Conservation (phyloP, 2,329 filamentous ascomycete species). For the Fusarium pininemorale region DNA sequence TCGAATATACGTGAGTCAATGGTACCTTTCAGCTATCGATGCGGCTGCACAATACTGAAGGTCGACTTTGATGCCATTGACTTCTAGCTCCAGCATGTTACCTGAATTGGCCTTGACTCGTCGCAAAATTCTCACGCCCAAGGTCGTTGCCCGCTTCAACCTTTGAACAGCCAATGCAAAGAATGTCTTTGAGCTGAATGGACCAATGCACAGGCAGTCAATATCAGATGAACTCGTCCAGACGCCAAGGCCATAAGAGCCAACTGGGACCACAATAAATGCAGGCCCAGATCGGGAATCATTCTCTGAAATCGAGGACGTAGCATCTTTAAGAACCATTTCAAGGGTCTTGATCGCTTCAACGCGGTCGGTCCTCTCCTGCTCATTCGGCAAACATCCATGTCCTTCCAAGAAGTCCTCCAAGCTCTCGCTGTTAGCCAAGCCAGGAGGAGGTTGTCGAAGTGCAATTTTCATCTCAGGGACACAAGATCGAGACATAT, state of each 20-base stretch:
- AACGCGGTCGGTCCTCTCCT: conserved; percentile 54
- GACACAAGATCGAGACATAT: neutral
- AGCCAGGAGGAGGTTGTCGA: conserved; percentile 40
- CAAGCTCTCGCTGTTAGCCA: conserved; percentile 49
- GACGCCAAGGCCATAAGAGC: conserved; percentile 70
- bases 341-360: conserved; percentile 58
- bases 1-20: neutral
- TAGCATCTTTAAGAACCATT: conserved; percentile 50
- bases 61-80: conserved; percentile 67
- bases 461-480: conserved; percentile 42
- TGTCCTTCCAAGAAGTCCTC: conserved; percentile 49
- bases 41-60: conserved; percentile 73
- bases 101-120: conserved; percentile 67
- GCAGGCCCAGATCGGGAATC: conserved; percentile 37
- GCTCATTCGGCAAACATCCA: conserved; percentile 56
- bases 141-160: conserved; percentile 56
- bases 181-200: conserved; percentile 68
- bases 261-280: conserved; percentile 68
- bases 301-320: conserved; percentile 1
- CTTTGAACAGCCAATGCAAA: conserved; percentile 67
- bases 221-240: conserved; percentile 71
- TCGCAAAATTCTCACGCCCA: conserved; percentile 61
- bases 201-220: conserved; percentile 72
- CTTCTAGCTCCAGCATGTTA: conserved; percentile 70
- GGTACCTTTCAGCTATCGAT: conserved; percentile 60